Evolutionary conservation across 441 rosid species (phyloP).

Genomic region (Erodium chrysanthum): DNA sequence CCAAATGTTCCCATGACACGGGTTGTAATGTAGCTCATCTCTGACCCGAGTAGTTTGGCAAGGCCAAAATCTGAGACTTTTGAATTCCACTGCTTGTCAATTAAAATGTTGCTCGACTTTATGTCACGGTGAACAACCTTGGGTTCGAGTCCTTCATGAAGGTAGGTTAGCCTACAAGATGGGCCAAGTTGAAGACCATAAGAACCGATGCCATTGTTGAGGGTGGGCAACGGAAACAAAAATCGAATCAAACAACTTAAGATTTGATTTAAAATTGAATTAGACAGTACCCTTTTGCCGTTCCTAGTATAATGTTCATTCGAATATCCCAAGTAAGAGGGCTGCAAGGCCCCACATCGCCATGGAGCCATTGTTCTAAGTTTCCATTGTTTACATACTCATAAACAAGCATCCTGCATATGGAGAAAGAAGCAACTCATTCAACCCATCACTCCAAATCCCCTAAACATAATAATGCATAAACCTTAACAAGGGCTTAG

Average conservation of each 20-base stretch:
- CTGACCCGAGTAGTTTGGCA: conserved; percentile 89
- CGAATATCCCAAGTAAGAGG: conserved; percentile 96
- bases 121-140: conserved; percentile 97
- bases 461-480: not conserved
- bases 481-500: not conserved
- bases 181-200: conserved; percentile 5
- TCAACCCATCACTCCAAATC: not conserved
- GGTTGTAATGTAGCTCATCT: conserved; percentile 89
- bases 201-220: no score
- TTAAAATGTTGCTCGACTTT: conserved; percentile 82
- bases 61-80: conserved; percentile 94
- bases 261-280: no score
- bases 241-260: not conserved
- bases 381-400: conserved; percentile 92
- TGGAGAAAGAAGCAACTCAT: not conserved
- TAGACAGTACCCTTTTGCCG: conserved; percentile 70
- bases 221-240: conserved; percentile 8
- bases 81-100: conserved; percentile 79
- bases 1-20: conserved; percentile 99
- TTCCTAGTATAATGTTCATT: conserved; percentile 68
- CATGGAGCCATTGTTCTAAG: conserved; percentile 96
- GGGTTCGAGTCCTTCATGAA: conserved; percentile 96
- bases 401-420: conserved; percentile 69
- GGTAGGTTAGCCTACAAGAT: conserved; percentile 69
- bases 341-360: conserved; percentile 80